A percentile compares a stretch with the other conserved stretches of the same genome.
Evolutionary conservation across 1,284 basidiomycete genomes (phyloP).

Genomic region (Phenoliferia sp.): DNA sequence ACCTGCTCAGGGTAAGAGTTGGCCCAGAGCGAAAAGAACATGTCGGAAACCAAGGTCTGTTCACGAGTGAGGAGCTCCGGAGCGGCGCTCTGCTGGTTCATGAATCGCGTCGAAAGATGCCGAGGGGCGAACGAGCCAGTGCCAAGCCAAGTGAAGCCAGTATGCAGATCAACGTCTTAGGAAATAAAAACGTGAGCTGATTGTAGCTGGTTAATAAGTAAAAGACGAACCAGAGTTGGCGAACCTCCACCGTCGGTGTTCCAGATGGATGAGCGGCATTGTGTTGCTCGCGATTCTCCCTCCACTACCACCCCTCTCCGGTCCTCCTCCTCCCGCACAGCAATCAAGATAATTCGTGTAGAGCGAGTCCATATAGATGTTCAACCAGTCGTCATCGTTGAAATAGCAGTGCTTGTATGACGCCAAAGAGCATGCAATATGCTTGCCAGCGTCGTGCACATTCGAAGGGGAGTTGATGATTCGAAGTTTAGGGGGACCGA

Average conservation of each 20-base stretch:
- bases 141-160: constrained; percentile 30
- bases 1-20: constrained; percentile 33
- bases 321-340: constrained; percentile 7
- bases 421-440: constrained; percentile 30
- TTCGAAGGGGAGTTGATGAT: constrained; percentile 35
- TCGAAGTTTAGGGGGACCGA: constrained; percentile 20
- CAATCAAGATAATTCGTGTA: constrained; percentile 30
- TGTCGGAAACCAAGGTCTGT: constrained; percentile 21
- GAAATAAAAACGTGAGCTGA: accelerated
- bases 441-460: constrained; percentile 27
- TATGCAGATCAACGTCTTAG: constrained; percentile 23
- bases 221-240: constrained; percentile 20
- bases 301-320: constrained; percentile 1
- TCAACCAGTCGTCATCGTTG: constrained; percentile 30
- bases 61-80: constrained; percentile 13
- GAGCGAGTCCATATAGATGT: constrained; percentile 30
- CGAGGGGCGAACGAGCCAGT: constrained; percentile 26
- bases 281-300: constrained; percentile 23
- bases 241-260: constrained; percentile 27
- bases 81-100: constrained; percentile 21
- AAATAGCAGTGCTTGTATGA: constrained; percentile 29
- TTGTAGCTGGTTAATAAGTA: not conserved
- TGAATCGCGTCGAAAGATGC: constrained; percentile 19
- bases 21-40: constrained; percentile 33
- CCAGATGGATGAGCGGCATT: constrained; percentile 23